Evolutionary conservation across 2,329 filamentous ascomycete species (phyloP), one percentile per base, ranked within the genome.

Genomic region (Claviceps capensis): DNA sequence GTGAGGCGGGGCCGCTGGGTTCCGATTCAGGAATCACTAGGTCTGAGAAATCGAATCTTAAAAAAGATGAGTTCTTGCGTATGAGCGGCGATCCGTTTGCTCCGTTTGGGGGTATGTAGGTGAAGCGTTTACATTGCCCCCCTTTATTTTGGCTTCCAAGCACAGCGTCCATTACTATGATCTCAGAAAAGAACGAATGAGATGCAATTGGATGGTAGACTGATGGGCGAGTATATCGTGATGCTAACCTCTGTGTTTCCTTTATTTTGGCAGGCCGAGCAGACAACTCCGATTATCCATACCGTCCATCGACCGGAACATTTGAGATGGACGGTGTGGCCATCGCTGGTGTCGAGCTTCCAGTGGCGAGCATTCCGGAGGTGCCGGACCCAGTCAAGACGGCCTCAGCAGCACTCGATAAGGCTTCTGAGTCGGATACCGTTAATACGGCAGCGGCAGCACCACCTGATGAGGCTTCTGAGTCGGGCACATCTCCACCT

Each of bases 51-150:
- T 17, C 13, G 16, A 41, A 19, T 19, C n/a, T 53, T 55, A 23
- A 54, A 61, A 48, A 61, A 61, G 37, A 53, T 60, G 1, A 56
- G 58, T 7, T 62, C 54, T 16, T 59, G 36, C 37, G 16, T 34
- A 22, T 37, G 23, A 30, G 44, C 5, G 34, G 48, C 44, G 69
- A 72, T 49, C 65, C 70, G 2, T 72, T 74, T 58, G 69, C 68
- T 1, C 65, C 69, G 11, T 73, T 73, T 62, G 70, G 71, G 64
- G 72, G 72, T 73, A 34, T 34, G 30, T 34, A 59, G 63, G 54
- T 54, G 36, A 22, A 36, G 46, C 6, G 4, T 37, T 48, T 17
- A 9, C 5, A 16, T 34, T 34, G 34, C n/a, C 11, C 30, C 9
- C 30, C 30, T 34, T 34, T 34, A 3, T 34, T 34, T 34, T 34